Base-by-base conservation (phyloP, 2,329 filamentous ascomycete species). In the Cadophora sp. region DNA sequence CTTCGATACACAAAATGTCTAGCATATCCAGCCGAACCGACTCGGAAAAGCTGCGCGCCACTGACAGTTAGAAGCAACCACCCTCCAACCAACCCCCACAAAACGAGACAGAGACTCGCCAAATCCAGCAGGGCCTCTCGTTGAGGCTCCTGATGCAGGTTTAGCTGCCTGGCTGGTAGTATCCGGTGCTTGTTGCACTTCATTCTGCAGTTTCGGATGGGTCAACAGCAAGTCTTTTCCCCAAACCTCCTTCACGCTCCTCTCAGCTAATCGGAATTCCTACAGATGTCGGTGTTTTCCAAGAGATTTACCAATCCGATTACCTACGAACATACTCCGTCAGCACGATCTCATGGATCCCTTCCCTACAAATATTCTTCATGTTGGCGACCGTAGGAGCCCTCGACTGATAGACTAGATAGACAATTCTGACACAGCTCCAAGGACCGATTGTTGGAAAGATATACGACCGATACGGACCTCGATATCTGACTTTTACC, bases 321-420 rank as follows among this genome's bases (percentile, higher is more conserved):
- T 82, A 18, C 76, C 88, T 4, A 75, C 73, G 9, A 55, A 78
- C 7, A 2, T 84, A 85, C 70, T 83, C 84, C 0, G 69, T 83
- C 1, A 84, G 83, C 58, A 83, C 82, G 0, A 80, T 89, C 20
- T 78, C 85, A 18, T 89, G 86, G 86, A 88, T 88, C 53, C 80
- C 84, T 0, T 85, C 85, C 50, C 0, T 30, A 30, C 81, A 87
- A 67, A 77, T 82, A 27, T 85, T 83, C 68, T 80, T 85, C 70
- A 80, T 89, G 79, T 72, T 76, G 41, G 69, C 72, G 14, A 70
- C 80, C 16, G 81, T 68, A 64, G 8, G 64, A 62, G 14, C 33
- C 30, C 22, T 39, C 2, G 5, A 6, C 36, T 39, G 7, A 9
- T 2, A 39, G 5, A 2, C 7, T 8, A 11, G 36, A 59, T 8